Evolutionary conservation across 1,284 basidiomycete species (phyloP), one percentile per base, ranked within the genome.

Genomic region (Calocybe gambosa): DNA sequence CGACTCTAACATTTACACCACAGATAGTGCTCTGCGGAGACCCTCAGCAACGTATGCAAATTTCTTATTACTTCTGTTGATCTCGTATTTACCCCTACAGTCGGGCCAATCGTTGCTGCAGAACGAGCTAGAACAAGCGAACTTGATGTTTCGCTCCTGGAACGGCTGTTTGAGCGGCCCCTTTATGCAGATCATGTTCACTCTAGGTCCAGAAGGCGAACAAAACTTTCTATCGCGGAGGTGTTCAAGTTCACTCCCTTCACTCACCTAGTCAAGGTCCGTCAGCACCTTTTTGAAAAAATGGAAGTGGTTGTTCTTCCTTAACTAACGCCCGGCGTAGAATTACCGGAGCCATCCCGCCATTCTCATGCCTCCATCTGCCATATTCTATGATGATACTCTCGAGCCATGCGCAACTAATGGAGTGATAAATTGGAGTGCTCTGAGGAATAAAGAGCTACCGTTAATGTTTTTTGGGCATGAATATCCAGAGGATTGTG

Each of bases 331-430:
- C 12, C 8, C 25, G n/a, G 36, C 42, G 1, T 20, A 69, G 66
- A 68, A 71, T 50, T 69, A 71, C 51, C 66, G 66, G 26, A 72
- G 70, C 49, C 71, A 73, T 53, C 71, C 70, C 15, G 70, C 63
- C 5, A 74, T 74, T 45, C 58, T 74, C 26, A 74, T 73, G 72
- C 70, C 71, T n/a, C 69, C 72, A 7, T 73, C 71, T 4, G 67
- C 71, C 3, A 62, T 73, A 23, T 73, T 73, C 42, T 73, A 73
- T 49, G 63, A 69, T 38, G 72, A 74, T 49, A 63, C 63, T 2
- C 50, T 74, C 39, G 62, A 68, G 40, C 71, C 72, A 0, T 69
- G 57, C 48, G 71, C 72, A 8, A 54, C 46, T 7, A 73, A 70
- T 55, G 71, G 72, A 18, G 57, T 45, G 16, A 58, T 73, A 20